These are phyloP conservation scores for Zasmidium cellare DNA, from an alignment of 2,329 filamentous ascomycete species.

Conservation along the genomic window DNA sequence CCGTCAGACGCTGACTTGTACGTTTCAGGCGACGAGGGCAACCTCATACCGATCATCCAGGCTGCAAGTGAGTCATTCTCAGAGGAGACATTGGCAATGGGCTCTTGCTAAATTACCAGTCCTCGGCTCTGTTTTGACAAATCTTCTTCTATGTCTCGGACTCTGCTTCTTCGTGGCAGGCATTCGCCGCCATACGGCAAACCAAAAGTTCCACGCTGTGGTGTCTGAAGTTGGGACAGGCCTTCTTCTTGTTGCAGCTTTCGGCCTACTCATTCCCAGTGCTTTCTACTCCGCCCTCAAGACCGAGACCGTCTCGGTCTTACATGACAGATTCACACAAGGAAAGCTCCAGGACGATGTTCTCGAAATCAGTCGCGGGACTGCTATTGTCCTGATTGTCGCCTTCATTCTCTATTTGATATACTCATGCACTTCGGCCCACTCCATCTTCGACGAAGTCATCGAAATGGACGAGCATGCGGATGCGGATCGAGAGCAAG, in stretches of 20 bases:
- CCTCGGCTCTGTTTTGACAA: slow-evolving; percentile 77
- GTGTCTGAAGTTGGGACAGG: slow-evolving; percentile 78
- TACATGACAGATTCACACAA: slow-evolving; percentile 45
- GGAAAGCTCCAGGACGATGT: slow-evolving; percentile 44
- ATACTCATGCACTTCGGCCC: slow-evolving; percentile 74
- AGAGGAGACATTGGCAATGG: background rate
- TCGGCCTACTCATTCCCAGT: slow-evolving; percentile 49
- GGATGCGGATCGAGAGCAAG: slow-evolving; percentile 63
- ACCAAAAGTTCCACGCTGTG: slow-evolving; percentile 68
- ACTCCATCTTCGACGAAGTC: slow-evolving; percentile 74
- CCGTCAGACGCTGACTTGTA: no score
- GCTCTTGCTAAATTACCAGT: slow-evolving; percentile 42
- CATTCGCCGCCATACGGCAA: slow-evolving; percentile 59
- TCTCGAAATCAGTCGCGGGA: slow-evolving; percentile 67
- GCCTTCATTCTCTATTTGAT: slow-evolving; percentile 63
- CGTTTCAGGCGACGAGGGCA: slow-evolving; percentile 32
- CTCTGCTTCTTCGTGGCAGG: slow-evolving; percentile 79
- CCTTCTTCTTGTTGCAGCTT: slow-evolving; percentile 70
- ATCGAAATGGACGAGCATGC: slow-evolving; percentile 69
- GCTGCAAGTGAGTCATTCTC: slow-evolving; percentile 59
- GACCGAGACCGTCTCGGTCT: slow-evolving; percentile 18
- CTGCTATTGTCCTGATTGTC: slow-evolving; percentile 68
- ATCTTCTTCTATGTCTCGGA: slow-evolving; percentile 70
- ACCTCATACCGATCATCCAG: slow-evolving; percentile 61
- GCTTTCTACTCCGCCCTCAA: slow-evolving; percentile 52